Conservation (phyloP, 768 basidiomycete genomes). For the Psilocybe cubensis region DNA sequence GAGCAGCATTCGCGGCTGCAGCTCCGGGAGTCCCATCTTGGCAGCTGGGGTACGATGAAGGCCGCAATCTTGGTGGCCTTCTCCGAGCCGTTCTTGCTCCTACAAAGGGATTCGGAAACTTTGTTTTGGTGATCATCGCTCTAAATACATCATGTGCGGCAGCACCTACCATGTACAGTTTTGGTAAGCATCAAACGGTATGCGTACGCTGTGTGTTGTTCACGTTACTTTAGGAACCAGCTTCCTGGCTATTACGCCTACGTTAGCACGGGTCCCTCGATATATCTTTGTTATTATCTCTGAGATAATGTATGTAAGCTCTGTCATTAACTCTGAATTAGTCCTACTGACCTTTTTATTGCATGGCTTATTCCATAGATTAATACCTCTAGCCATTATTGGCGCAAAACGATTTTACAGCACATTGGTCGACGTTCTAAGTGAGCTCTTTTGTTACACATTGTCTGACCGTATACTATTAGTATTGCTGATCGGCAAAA, state of each 20-base stretch:
- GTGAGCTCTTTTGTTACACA: conserved; percentile 33
- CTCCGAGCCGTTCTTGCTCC: conserved; percentile 64
- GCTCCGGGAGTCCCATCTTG: conserved; percentile 59
- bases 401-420: conserved; percentile 70
- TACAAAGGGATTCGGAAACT: conserved; percentile 66
- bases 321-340: not conserved
- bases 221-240: conserved; percentile 48
- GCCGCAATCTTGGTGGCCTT: conserved; percentile 65
- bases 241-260: conserved; percentile 65
- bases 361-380: conserved; percentile 35
- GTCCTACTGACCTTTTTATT: not conserved
- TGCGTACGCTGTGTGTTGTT: not conserved
- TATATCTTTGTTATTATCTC: conserved; percentile 70
- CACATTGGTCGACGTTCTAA: conserved; percentile 67
- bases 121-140: conserved; percentile 71
- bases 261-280: conserved; percentile 60
- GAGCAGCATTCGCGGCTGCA: conserved; percentile 68
- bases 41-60: conserved; percentile 53
- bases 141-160: conserved; percentile 76
- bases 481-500: too few relatives aligned
- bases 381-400: conserved; percentile 69
- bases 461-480: not conserved
- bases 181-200: too few relatives aligned
- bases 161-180: conserved; percentile 79
- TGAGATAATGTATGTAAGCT: conserved; percentile 59